A percentile compares a stretch with the other conserved stretches of the same genome.
These are phyloP conservation scores for Aureobasidium sp. DNA, from an alignment of 2,329 filamentous ascomycete genomes.

Conservation along the genomic window DNA sequence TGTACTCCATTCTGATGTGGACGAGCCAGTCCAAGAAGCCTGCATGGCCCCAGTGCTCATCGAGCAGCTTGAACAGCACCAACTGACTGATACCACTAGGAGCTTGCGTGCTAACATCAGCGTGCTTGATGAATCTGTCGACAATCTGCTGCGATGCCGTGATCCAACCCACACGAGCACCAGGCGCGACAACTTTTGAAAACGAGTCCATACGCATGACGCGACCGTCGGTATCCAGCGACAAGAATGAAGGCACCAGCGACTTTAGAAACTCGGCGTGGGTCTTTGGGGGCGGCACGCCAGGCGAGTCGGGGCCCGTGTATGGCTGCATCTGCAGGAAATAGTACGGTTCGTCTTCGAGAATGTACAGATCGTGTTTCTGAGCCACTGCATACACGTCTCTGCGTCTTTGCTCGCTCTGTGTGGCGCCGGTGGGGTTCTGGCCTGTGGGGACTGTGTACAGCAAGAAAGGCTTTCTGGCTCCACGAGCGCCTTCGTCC, in stretches of 20 bases:
- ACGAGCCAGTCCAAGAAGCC: conserved; percentile 89
- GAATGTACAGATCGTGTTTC: conserved; percentile 77
- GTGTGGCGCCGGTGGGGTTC: conserved; percentile 85
- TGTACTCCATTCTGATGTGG: conserved; percentile 74
- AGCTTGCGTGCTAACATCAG: conserved; percentile 77
- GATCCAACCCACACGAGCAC: conserved; percentile 78
- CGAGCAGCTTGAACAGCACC: conserved; percentile 78
- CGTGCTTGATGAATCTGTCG: conserved; percentile 73
- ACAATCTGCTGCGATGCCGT: conserved; percentile 80
- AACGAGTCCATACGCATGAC: conserved; percentile 90
- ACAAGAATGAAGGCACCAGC: conserved; percentile 68
- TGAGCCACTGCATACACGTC: conserved; percentile 71
- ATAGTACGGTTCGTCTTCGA: conserved; percentile 94
- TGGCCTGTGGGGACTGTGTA: conserved; percentile 76
- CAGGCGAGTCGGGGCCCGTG: conserved; percentile 45
- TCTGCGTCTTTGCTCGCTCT: conserved; percentile 58
- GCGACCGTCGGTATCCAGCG: conserved; percentile 76
- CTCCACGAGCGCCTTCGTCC: conserved; percentile 51
- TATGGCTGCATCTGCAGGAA: conserved; percentile 85
- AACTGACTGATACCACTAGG: conserved; percentile 80
- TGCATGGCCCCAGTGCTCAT: conserved; percentile 88
- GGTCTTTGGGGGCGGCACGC: conserved; percentile 50
- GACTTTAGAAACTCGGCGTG: conserved; percentile 67
- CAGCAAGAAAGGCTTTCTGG: conserved; percentile 58
- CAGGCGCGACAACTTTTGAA: conserved; percentile 83